Evolutionary conservation across 1,139 yeast species (phyloP).

Genomic region (Diutina neorugosa): DNA sequence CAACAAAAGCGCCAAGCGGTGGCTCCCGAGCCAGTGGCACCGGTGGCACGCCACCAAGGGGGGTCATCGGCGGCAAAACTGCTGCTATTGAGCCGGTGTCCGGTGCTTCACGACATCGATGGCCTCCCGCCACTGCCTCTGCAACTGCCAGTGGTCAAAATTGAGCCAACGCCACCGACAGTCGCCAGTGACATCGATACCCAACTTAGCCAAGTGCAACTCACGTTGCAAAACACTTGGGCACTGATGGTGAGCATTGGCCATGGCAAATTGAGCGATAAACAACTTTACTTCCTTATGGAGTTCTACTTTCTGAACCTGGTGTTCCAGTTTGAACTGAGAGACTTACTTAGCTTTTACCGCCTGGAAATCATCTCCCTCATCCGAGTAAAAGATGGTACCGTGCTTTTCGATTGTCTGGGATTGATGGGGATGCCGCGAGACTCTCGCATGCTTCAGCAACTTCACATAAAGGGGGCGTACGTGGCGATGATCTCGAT

Average conservation of each 20-base stretch:
- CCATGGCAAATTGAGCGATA: conserved; percentile 13
- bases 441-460: conserved; percentile 5
- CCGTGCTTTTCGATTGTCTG: background rate
- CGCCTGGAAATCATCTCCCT: conserved; percentile 14
- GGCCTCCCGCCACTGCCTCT: background rate
- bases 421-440: background rate
- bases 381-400: background rate
- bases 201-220: conserved; percentile 6
- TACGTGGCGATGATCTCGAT: conserved; percentile 21
- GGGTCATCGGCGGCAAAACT: background rate
- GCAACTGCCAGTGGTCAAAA: background rate
- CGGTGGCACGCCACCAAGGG: background rate
- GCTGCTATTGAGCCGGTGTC: background rate
- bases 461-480: conserved; percentile 16
- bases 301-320: conserved; percentile 19
- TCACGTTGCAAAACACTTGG: conserved; percentile 18
- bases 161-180: background rate
- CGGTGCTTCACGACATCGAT: background rate
- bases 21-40: background rate
- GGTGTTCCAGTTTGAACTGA: conserved; percentile 11
- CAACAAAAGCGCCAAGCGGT: conserved; percentile 7
- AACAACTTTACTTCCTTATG: conserved; percentile 23
- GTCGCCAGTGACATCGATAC: background rate
- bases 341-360: conserved; percentile 16
- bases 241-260: conserved; percentile 13